Evolutionary conservation across 164 flowering plant genomes (phyloP), one percentile per base, ranked within the genome.

Genomic region (Kingdonia uniflora): DNA sequence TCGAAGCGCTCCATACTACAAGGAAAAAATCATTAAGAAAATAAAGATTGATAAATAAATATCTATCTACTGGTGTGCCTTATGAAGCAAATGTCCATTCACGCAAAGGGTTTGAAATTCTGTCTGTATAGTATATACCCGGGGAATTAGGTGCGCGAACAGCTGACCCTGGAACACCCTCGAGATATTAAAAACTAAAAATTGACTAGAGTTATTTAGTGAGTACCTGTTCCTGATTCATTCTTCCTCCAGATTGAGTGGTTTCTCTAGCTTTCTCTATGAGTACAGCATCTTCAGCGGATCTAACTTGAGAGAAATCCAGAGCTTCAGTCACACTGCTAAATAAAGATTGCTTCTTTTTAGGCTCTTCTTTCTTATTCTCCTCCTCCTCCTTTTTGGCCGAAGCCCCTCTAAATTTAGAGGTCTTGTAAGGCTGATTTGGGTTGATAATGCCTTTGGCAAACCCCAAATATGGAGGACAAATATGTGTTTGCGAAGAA

Each of bases 1-100:
- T 52, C 96, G 71, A 13, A 91, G 84, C 53, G 98, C 98, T 52
- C 88, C 98, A 68, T 87, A 91, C 98, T 91, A 74, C 69, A 70
- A 2, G 2, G 6, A 14, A 41, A 49, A 29, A 3, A 29, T 29
- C 8, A 29, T 29, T 29, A 29, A 29, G 35, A 29, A 29, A 29
- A 29, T 4, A 8, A 29, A 29, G 35, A 29, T 29, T 29, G 35
- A 29, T 29, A 3, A 29, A n/a, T n/a, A n/a, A n/a, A n/a, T n/a
- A n/a, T n/a, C n/a, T n/a, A n/a, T n/a, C n/a, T n/a, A 29, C 4
- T 29, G 8, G 8, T 8, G 35, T 29, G 35, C 35, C 8, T 3
- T 29, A 29, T 29, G 4, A 29, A 29, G 8, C 35, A n/a, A n/a
- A n/a, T n/a, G n/a, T n/a, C n/a, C n/a, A n/a, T n/a, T n/a, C n/a